phyloP scores from a whole-genome alignment of 768 basidiomycete species.

The Amyloporia xantha region DNA sequence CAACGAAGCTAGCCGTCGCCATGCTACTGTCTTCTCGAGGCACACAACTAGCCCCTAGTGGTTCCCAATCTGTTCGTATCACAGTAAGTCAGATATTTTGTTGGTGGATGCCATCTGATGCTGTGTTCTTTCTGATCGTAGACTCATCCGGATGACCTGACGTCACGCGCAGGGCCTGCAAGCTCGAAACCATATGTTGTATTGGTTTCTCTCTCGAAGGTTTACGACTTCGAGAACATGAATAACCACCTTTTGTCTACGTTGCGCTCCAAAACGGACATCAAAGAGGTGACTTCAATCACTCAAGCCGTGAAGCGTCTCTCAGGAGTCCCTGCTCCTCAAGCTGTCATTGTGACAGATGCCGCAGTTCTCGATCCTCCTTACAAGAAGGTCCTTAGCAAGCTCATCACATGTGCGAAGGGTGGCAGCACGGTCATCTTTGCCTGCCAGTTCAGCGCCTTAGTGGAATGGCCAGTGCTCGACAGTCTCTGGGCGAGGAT shows the following conservation, averaged over 20 bases:
- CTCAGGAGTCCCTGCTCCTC: background rate
- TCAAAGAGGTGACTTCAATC: background rate
- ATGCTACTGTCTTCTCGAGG: too few relatives aligned
- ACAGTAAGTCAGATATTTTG: too few relatives aligned
- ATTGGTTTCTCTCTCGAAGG: too few relatives aligned
- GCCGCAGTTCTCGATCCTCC: constrained; percentile 24
- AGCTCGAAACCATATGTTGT: too few relatives aligned
- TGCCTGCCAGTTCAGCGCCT: constrained; percentile 29
- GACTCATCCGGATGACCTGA: too few relatives aligned
- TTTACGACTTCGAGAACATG: background rate
- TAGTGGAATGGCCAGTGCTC: constrained; percentile 20
- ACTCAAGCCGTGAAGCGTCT: background rate
- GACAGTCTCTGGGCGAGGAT: constrained; percentile 23
- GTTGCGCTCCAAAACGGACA: constrained; percentile 1
- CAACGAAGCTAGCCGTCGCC: background rate
- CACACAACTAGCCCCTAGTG: too few relatives aligned
- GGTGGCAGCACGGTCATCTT: constrained; percentile 31
- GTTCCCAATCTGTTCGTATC: too few relatives aligned
- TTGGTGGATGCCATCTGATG: too few relatives aligned
- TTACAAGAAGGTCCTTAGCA: background rate
- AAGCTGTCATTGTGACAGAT: constrained; percentile 31
- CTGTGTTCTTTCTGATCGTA: too few relatives aligned
- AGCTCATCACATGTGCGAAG: constrained; percentile 33
- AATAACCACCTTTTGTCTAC: background rate
- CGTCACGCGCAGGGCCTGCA: too few relatives aligned